phyloP scores from a whole-genome alignment of 805 yeast species.

The Wickerhamiella occidentalis region DNA sequence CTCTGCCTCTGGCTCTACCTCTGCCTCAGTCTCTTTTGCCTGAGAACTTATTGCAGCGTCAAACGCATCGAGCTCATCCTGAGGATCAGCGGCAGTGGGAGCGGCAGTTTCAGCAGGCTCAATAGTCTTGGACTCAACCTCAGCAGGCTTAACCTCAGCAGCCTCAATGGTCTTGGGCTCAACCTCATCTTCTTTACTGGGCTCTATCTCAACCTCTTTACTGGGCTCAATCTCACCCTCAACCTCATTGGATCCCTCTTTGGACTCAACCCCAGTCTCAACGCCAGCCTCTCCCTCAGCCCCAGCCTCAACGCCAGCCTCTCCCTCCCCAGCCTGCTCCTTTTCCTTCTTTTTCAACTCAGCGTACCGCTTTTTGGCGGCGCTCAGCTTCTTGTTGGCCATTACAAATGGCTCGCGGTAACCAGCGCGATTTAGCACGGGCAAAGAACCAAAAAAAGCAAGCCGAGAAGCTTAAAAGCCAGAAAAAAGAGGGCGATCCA shows the following conservation, averaged over 20 bases:
- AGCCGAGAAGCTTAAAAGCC: slow-evolving; percentile 39
- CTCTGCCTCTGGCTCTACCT: slow-evolving; percentile 10
- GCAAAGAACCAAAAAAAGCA: slow-evolving; percentile 76
- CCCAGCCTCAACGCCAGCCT: background rate
- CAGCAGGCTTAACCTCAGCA: background rate
- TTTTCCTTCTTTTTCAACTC: slow-evolving; percentile 51
- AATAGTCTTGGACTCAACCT: background rate
- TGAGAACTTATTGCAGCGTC: slow-evolving; percentile 9
- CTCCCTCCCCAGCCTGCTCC: slow-evolving; percentile 13
- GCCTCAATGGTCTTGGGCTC: no score
- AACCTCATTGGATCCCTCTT: no score
- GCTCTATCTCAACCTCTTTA: no score
- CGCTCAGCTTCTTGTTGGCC: slow-evolving; percentile 39
- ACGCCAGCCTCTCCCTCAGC: background rate
- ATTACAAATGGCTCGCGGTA: slow-evolving; percentile 75
- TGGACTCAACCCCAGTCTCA: background rate
- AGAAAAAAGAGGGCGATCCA: slow-evolving; percentile 77
- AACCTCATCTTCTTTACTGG: no score
- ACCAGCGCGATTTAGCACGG: slow-evolving; percentile 90
- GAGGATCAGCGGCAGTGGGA: background rate
- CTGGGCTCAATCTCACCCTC: no score
- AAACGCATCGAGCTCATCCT: background rate
- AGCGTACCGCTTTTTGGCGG: slow-evolving; percentile 62
- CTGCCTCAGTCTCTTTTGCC: slow-evolving; percentile 13
- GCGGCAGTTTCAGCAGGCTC: background rate